Conservation (phyloP, 371 early-diverging fungal genomes). For the Umbelopsis sp. region DNA sequence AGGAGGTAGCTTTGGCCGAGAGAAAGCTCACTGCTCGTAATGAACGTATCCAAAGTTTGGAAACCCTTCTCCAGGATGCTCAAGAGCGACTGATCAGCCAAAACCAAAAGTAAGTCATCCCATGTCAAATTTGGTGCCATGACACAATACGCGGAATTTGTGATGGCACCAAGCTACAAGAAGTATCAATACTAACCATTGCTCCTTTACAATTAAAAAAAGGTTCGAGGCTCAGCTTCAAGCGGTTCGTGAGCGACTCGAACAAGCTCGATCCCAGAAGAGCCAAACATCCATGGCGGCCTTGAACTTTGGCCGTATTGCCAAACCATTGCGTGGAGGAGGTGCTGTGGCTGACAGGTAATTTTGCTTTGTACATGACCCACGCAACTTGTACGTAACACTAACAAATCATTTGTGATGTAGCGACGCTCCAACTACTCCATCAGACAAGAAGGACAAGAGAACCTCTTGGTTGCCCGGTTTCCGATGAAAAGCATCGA, state of each 20-base stretch:
- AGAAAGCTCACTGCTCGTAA: conserved; percentile 89
- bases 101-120: conserved; percentile 72
- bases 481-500: conserved; percentile 16
- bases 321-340: conserved; percentile 92
- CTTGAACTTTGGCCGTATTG: conserved; percentile 82
- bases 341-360: conserved; percentile 35
- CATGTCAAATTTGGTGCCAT: neutral
- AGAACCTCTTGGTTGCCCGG: conserved; percentile 45
- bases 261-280: conserved; percentile 67
- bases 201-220: neutral
- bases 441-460: conserved; percentile 31
- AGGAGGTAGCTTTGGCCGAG: conserved; percentile 87
- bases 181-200: neutral
- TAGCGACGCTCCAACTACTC: neutral
- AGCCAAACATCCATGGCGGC: conserved; percentile 57
- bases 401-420: neutral
- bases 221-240: conserved; percentile 74
- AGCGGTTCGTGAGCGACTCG: conserved; percentile 74
- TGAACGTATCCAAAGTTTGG: conserved; percentile 92
- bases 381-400: neutral
- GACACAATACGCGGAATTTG: no score
- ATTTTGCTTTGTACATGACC: neutral
- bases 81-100: conserved; percentile 76
- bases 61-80: conserved; percentile 81
- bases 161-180: no score